phyloP scores from a whole-genome alignment of 495 filamentous ascomycete genomes.

The Penicillium fimorum region DNA sequence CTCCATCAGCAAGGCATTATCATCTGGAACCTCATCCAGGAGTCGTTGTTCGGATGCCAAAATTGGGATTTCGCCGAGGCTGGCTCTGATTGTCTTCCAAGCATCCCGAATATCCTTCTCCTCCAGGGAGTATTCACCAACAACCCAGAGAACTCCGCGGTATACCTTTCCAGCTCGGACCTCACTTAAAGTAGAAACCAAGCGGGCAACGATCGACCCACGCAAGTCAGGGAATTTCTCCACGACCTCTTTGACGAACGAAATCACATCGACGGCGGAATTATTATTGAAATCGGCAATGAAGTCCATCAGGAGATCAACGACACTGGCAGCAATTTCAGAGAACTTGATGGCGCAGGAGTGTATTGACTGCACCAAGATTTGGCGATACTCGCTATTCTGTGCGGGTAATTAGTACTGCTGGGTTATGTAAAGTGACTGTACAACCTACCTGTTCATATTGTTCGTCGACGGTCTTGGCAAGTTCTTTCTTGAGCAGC shows the following conservation, averaged over 20 bases:
- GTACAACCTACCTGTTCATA: slow-evolving; percentile 74
- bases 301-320: slow-evolving; percentile 98
- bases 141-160: slow-evolving; percentile 93
- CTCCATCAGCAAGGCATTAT: slow-evolving; percentile 60
- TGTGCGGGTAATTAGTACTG: slow-evolving; percentile 32
- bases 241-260: slow-evolving; percentile 98
- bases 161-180: slow-evolving; percentile 98
- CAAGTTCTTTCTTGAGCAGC: slow-evolving; percentile 93
- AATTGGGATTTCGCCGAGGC: slow-evolving; percentile 96
- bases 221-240: slow-evolving; percentile 95
- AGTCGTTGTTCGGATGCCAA: slow-evolving; percentile 92
- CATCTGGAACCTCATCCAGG: slow-evolving; percentile 75
- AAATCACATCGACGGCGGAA: slow-evolving; percentile 95
- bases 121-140: slow-evolving; percentile 95
- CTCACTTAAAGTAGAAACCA: slow-evolving; percentile 89
- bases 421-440: background rate
- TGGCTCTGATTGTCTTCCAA: slow-evolving; percentile 93
- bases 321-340: slow-evolving; percentile 93
- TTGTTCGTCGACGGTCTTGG: slow-evolving; percentile 96
- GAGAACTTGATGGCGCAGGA: slow-evolving; percentile 98
- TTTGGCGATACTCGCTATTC: slow-evolving; percentile 94
- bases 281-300: slow-evolving; percentile 98
- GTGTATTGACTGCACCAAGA: slow-evolving; percentile 96
- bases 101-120: slow-evolving; percentile 92
- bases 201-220: slow-evolving; percentile 76